A percentile compares a stretch with the other conserved stretches of the same genome.
These are phyloP conservation scores for Sambucus nigra DNA, from an alignment of 129 eudicot genomes.

Conservation along the genomic window DNA sequence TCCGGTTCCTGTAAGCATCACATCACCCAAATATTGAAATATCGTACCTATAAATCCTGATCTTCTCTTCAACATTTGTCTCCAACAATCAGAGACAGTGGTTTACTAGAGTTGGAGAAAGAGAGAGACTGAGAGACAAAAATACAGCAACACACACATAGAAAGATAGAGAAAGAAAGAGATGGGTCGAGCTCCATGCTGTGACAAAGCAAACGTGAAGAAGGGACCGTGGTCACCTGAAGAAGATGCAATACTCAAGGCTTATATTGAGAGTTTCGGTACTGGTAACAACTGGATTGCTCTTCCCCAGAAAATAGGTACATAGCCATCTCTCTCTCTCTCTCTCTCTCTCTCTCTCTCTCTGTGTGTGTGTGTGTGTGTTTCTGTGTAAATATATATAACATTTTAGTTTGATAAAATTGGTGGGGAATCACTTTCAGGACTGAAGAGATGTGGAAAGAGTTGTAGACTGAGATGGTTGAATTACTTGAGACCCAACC, in stretches of 20 bases:
- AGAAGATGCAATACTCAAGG: constrained; percentile 91
- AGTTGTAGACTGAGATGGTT: constrained; percentile 87
- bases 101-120: too few relatives aligned
- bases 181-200: constrained; percentile 97
- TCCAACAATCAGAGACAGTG: neutral
- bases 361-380: neutral
- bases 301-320: constrained; percentile 92
- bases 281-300: constrained; percentile 94
- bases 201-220: constrained; percentile 87
- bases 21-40: constrained; percentile 20
- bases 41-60: constrained; percentile 23
- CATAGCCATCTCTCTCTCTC: neutral
- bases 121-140: neutral
- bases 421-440: constrained; percentile 13
- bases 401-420: neutral
- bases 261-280: constrained; percentile 67
- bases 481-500: constrained; percentile 69
- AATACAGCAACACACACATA: constrained; percentile 1
- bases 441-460: constrained; percentile 90
- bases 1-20: constrained; percentile 24
- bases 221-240: constrained; percentile 96
- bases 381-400: neutral
- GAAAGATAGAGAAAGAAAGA: constrained; percentile 14
- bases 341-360: neutral
- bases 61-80: neutral